A percentile compares a stretch with the other conserved stretches of the same genome.
phyloP scores from a whole-genome alignment of 2,329 filamentous ascomycete species.

The Colletotrichum euphorbiae region DNA sequence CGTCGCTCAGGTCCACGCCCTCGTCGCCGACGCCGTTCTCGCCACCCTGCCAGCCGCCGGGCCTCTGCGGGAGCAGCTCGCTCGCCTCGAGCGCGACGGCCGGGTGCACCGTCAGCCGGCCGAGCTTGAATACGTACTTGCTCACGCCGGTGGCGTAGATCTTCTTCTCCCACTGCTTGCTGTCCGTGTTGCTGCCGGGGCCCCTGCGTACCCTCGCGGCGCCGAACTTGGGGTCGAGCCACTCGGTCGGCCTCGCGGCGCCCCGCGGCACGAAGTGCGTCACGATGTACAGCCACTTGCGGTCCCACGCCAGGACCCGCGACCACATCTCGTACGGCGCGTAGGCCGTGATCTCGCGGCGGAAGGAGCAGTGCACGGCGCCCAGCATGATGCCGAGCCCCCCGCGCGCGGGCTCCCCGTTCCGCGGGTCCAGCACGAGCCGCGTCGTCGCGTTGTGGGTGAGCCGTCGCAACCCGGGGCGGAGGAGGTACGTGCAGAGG shows the following conservation, averaged over 20 bases:
- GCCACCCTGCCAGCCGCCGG: conserved; percentile 71
- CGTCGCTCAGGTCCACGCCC: conserved; percentile 51
- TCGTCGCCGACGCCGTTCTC: conserved; percentile 56
- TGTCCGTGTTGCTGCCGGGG: conserved; percentile 49
- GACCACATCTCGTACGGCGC: conserved; percentile 80
- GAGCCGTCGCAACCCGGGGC: conserved; percentile 66
- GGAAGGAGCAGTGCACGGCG: conserved; percentile 79
- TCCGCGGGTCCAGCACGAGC: conserved; percentile 62
- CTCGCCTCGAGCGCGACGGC: conserved; percentile 78
- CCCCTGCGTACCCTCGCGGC: conserved; percentile 45
- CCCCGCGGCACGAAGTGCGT: conserved; percentile 78
- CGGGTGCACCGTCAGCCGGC: conserved; percentile 85
- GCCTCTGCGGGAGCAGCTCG: conserved; percentile 79
- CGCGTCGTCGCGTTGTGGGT: conserved; percentile 60
- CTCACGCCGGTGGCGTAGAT: conserved; percentile 78
- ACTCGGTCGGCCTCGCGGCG: conserved; percentile 65
- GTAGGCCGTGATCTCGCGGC: conserved; percentile 77
- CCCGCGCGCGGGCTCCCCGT: conserved; percentile 63
- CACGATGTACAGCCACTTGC: conserved; percentile 83
- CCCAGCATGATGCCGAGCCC: conserved; percentile 75
- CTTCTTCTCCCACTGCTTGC: conserved; percentile 67
- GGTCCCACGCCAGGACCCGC: conserved; percentile 78
- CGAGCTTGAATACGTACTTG: conserved; percentile 88
- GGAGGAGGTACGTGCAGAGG: conserved; percentile 76
- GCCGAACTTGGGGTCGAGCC: conserved; percentile 61